Evolutionary conservation across 176 grass and related monocot species (phyloP).

Genomic region (Secale cereale): DNA sequence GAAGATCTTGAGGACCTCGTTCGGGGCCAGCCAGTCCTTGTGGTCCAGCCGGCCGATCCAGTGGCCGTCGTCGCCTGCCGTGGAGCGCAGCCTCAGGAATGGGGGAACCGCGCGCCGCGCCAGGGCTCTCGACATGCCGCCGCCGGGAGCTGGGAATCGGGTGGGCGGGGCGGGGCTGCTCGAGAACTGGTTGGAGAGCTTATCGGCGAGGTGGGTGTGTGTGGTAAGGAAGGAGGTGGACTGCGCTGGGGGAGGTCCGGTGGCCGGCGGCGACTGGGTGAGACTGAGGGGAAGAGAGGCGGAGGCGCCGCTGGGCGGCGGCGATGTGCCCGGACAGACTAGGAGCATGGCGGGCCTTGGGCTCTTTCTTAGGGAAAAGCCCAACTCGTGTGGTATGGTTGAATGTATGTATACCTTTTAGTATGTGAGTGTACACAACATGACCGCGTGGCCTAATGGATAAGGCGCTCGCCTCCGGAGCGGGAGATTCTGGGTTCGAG

Average conservation of each 20-base stretch:
- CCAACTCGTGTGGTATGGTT: accelerated
- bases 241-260: neutral
- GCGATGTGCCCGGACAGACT: neutral
- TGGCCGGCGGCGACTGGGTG: neutral
- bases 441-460: constrained; percentile 82
- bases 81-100: constrained; percentile 34
- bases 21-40: constrained; percentile 90
- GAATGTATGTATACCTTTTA: accelerated
- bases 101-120: constrained; percentile 17
- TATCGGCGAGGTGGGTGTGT: neutral
- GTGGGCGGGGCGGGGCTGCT: neutral
- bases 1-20: constrained; percentile 82
- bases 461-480: constrained; percentile 99
- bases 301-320: neutral
- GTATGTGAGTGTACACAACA: accelerated
- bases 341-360: neutral
- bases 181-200: neutral
- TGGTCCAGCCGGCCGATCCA: constrained; percentile 71
- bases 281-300: neutral
- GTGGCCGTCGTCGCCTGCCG: constrained; percentile 29
- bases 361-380: neutral
- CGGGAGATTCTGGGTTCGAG: constrained; percentile 99
- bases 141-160: neutral
- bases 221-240: neutral
- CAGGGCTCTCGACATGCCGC: constrained; percentile 34